phyloP scores from a whole-genome alignment of 805 yeast species.

The Debaryomyces tyrocola region DNA sequence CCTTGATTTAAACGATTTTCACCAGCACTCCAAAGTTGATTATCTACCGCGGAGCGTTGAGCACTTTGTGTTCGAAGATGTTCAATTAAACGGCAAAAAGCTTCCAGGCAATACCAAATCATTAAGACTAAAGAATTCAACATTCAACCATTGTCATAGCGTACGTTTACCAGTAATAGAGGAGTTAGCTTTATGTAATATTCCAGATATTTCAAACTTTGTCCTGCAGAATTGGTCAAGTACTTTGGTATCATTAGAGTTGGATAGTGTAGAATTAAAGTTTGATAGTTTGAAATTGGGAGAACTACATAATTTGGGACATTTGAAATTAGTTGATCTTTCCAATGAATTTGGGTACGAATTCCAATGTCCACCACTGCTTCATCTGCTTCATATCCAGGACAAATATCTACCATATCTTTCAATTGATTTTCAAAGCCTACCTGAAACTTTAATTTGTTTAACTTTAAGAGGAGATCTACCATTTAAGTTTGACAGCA shows the following conservation, averaged over 20 bases:
- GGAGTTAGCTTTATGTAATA: neutral
- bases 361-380: neutral
- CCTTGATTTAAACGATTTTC: too few species aligned
- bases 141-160: neutral
- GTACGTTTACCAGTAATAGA: neutral
- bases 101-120: neutral
- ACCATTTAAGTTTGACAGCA: neutral
- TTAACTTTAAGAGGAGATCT: neutral
- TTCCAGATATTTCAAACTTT: neutral
- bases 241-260: neutral
- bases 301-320: neutral
- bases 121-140: neutral
- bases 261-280: neutral
- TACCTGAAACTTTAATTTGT: neutral
- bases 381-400: neutral
- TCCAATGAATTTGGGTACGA: neutral
- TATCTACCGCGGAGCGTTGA: too few species aligned
- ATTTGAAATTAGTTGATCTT: neutral
- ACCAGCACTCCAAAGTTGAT: too few species aligned
- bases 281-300: neutral
- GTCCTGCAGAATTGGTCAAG: neutral
- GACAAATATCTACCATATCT: neutral
- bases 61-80: too few species aligned
- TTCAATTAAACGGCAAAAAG: too few species aligned
- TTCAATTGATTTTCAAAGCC: neutral